Conservation (phyloP, 768 basidiomycete genomes). For the Kwoniella pini region DNA sequence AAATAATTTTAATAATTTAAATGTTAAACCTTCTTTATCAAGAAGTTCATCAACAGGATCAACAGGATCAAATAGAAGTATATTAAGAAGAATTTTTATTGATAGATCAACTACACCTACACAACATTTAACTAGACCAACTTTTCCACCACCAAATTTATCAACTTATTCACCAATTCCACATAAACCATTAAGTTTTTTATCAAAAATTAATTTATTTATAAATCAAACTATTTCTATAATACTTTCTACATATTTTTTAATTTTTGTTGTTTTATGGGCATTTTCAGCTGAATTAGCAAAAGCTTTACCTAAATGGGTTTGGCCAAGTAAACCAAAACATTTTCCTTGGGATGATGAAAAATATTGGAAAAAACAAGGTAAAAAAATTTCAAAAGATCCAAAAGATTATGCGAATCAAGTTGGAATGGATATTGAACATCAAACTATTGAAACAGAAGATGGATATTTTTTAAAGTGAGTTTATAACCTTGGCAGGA, state of each 20-base stretch:
- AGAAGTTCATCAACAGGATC: slow-evolving; percentile 42
- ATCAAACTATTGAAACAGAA: slow-evolving; percentile 59
- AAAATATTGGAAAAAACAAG: slow-evolving; percentile 54
- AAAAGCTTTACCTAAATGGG: slow-evolving; percentile 35
- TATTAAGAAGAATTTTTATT: slow-evolving; percentile 51
- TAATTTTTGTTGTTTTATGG: slow-evolving; percentile 58
- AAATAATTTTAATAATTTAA: too few species aligned
- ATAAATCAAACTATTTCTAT: slow-evolving; percentile 55
- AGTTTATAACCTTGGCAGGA: slow-evolving; percentile 28
- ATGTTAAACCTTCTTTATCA: slow-evolving; percentile 23
- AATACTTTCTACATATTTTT: slow-evolving; percentile 56
- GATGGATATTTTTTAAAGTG: slow-evolving; percentile 58
- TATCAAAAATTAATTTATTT: slow-evolving; percentile 50
- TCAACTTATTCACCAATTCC: slow-evolving; percentile 53
- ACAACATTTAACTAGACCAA: slow-evolving; percentile 51
- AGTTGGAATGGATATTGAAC: slow-evolving; percentile 58
- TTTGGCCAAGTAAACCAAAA: slow-evolving; percentile 33
- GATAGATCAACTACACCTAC: slow-evolving; percentile 48
- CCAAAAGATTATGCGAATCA: slow-evolving; percentile 58
- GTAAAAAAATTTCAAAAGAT: slow-evolving; percentile 56
- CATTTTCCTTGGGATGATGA: slow-evolving; percentile 57
- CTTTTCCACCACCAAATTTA: slow-evolving; percentile 53
- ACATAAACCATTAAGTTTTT: slow-evolving; percentile 34
- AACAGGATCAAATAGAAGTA: slow-evolving; percentile 28
- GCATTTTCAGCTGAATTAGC: slow-evolving; percentile 50